A percentile compares a stretch with the other conserved stretches of the same genome.
Evolutionary conservation across 441 rosid genomes (phyloP).

Genomic region (Geranium incanum): DNA sequence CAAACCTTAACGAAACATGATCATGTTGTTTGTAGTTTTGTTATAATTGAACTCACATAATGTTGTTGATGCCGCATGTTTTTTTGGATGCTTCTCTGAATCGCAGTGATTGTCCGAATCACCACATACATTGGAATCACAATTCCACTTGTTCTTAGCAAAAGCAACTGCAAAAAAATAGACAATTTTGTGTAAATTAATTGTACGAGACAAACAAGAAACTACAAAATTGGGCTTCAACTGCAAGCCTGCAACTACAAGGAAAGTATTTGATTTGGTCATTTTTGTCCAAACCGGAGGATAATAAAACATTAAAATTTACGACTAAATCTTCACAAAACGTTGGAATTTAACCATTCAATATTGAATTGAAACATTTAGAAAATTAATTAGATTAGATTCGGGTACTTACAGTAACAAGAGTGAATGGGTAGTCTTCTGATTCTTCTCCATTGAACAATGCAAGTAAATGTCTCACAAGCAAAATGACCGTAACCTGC

Average conservation of each 20-base stretch:
- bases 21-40: background rate
- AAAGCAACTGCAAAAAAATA: conserved; percentile 39
- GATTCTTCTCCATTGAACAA: conserved; percentile 38
- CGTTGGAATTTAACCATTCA: no score
- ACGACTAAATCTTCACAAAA: no score
- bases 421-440: conserved; percentile 57
- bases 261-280: no score
- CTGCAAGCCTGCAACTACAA: no score
- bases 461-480: conserved; percentile 45
- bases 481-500: conserved; percentile 56
- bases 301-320: no score
- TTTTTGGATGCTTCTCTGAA: conserved; percentile 28
- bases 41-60: conserved; percentile 33
- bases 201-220: background rate
- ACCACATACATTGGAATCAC: conserved; percentile 63
- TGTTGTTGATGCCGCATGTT: conserved; percentile 27
- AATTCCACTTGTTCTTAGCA: conserved; percentile 58
- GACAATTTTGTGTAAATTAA: background rate
- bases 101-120: conserved; percentile 45
- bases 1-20: background rate
- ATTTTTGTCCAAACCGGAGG: no score
- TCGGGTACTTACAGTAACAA: conserved; percentile 41
- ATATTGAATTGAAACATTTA: background rate
- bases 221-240: background rate
- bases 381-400: background rate